Evolutionary conservation across 1,284 basidiomycete species (phyloP), one percentile per base, ranked within the genome.

Genomic region (Moesziomyces globuligerus): DNA sequence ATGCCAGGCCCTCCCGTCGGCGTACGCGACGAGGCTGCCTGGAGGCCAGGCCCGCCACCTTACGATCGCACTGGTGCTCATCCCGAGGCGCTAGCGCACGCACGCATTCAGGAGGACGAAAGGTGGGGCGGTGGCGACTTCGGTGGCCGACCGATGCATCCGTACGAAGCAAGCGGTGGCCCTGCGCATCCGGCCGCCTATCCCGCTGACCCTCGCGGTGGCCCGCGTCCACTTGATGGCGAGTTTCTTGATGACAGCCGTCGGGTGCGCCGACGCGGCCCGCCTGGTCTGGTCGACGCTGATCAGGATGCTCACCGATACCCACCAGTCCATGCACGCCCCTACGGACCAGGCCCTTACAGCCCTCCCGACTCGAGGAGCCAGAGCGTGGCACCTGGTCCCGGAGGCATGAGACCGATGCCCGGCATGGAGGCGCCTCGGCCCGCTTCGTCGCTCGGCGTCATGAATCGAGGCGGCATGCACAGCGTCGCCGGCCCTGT

Each of bases 391-490:
- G 57, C 45, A 23, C 54, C 58, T 8, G 40, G 36, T 20, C 57
- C 38, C n/a, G 21, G 45, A 4, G 17, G 45, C 9, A 45, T 56
- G 48, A 36, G 64, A 28, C 45, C 52, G 2, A 46, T 59, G 62
- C 50, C 36, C 8, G 47, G 57, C 48, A 61, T 64, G 59, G 60
- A 70, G 11, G 55, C 67, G 8, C 55, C 67, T 40, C 54, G 67
- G 3, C 67, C 66, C 21, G 47, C 47, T 18, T 54, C 66, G 23
- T 43, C 58, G 11, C 42, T 62, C 23, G 66, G 54, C 25, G 54
- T 49, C 36, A 48, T 34, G 32, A 34, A 34, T 17, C 32, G 32
- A 34, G 32, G 32, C 32, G 32, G 32, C 32, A 34, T 55, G 36
- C 40, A 54, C 13, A 32, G 17, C 15, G 32, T 29, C 7, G 21